Percentiles rank a stretch among this genome's conserved stretches.
phyloP scores from a whole-genome alignment of 441 rosid species.

The California macrophylla region DNA sequence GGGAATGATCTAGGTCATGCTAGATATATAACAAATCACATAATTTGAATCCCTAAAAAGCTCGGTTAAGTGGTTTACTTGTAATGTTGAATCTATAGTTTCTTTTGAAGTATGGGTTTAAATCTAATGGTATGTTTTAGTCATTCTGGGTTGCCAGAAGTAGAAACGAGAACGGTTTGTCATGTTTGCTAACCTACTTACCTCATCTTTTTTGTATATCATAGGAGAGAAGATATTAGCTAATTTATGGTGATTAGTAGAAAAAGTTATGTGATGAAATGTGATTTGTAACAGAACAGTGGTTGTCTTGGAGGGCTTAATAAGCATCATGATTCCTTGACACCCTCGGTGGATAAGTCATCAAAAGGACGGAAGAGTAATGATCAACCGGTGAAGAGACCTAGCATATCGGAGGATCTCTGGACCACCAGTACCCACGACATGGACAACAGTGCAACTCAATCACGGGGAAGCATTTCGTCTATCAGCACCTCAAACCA shows the following conservation, averaged over 20 bases:
- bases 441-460: slow-evolving; percentile 53
- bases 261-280: slow-evolving; percentile 26
- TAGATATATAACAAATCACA: too few species aligned
- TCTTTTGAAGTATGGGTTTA: too few species aligned
- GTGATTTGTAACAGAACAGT: slow-evolving; percentile 74
- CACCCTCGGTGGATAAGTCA: slow-evolving; percentile 24
- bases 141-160: too few species aligned
- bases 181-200: too few species aligned
- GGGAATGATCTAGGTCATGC: too few species aligned
- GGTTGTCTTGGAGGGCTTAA: slow-evolving; percentile 51
- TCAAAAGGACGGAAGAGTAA: slow-evolving; percentile 20
- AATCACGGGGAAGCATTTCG: slow-evolving; percentile 58
- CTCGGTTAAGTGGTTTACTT: too few species aligned
- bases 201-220: neutral
- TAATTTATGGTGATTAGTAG: slow-evolving; percentile 8
- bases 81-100: too few species aligned
- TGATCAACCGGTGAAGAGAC: slow-evolving; percentile 25
- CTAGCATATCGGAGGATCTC: slow-evolving; percentile 39
- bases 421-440: slow-evolving; percentile 49
- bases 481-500: slow-evolving; percentile 41
- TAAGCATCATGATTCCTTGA: slow-evolving; percentile 18
- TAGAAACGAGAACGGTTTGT: too few species aligned
- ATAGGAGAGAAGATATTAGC: neutral
- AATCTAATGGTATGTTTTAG: too few species aligned
- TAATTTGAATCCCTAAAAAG: too few species aligned